Base-by-base conservation (phyloP, 2,329 filamentous ascomycete species). In the Amylocarpus encephaloides region DNA sequence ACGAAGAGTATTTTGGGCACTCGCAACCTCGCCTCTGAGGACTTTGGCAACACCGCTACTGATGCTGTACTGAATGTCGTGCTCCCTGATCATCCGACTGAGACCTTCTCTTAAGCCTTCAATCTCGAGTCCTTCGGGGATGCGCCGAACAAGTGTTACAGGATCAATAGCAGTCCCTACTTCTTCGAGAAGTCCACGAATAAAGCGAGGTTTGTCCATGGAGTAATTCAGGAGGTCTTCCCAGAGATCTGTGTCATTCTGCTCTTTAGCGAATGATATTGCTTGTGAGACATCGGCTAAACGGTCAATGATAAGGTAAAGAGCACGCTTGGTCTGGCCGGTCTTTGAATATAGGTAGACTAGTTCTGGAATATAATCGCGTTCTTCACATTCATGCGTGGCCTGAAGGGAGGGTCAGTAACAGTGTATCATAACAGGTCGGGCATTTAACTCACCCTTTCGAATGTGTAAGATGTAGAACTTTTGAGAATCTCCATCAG, bases 141-240 rank as follows among this genome's bases (percentile, higher is more conserved):
- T 98, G 5, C 91, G 82, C 12, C 87, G 79, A 5, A 98, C 88
- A 3, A 98, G 79, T 13, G 85, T 86, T 55, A 97, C 92, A 0
- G 93, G 93, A 62, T 97, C 85, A 62, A 98, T 93, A 1, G 89
- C 82, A 1, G 91, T 97, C 33, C 93, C 93, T 1, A 95, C 92
- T 70, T 97, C 89, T 62, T 95, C 89, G 0, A 98, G 79, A 3
- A 98, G 73, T 0, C 88, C 91, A 11, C 88, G 85, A 59, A 98
- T 97, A 70, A 98, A 98, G 36, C 82, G 82, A 1, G 93, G 93
- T 64, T 96, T 95, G 70, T 96, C 90, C 93, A 98, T 97, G 53
- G 87, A 92, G 68, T 97, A 97, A 60, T 92, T 83, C 5, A 98
- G 79, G 6, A 98, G 76, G 63, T 97, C 91, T 57, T 95, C 87